Conservation (phyloP, 2,329 filamentous ascomycete species). For the Trichoderma guizhouense region DNA sequence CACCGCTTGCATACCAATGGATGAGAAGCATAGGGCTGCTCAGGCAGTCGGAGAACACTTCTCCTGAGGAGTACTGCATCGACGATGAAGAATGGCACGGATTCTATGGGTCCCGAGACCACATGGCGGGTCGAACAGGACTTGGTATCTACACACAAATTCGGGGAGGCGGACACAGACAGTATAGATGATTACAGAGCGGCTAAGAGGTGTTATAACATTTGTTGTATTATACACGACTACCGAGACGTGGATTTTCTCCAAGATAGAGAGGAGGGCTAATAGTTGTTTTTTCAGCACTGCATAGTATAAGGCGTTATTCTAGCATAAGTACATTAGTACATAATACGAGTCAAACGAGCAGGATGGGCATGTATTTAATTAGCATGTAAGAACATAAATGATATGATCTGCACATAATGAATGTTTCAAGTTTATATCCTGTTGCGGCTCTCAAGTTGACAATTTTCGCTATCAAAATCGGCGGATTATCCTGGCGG, state of each 20-base stretch:
- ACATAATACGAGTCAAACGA: background rate
- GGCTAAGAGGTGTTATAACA: background rate
- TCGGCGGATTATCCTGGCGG: background rate
- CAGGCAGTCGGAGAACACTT: background rate
- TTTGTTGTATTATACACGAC: background rate
- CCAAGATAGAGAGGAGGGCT: background rate
- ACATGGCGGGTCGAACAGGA: conserved; percentile 32
- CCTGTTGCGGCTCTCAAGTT: background rate
- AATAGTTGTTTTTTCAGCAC: background rate
- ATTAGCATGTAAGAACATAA: background rate
- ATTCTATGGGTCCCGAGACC: conserved; percentile 42
- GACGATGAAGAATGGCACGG: conserved; percentile 50
- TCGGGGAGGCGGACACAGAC: background rate
- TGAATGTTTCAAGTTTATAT: background rate
- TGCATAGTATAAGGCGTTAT: background rate
- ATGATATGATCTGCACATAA: background rate
- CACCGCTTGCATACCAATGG: conserved; percentile 28
- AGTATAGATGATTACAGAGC: background rate
- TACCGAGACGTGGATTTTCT: background rate
- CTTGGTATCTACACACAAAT: background rate
- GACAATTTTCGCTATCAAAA: background rate
- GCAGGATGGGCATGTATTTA: background rate
- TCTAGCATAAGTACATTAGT: background rate
- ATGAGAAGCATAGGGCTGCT: conserved; percentile 26
- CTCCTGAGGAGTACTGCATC: conserved; percentile 24